These are phyloP conservation scores for Kwoniella bestiolae DNA, from an alignment of 768 basidiomycete species.

Conservation along the genomic window DNA sequence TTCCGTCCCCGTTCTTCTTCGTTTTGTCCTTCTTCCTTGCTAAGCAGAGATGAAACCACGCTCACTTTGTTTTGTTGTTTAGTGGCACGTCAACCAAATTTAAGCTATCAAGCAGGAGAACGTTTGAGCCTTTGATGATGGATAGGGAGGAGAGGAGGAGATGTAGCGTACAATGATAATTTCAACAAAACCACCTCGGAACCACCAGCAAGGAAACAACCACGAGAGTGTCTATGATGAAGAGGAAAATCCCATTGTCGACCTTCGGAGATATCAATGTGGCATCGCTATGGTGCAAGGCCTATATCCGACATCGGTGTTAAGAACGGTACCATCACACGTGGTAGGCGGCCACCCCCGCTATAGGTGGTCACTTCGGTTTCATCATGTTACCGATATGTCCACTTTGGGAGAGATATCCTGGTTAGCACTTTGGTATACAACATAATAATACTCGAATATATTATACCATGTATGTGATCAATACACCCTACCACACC, in stretches of 20 bases:
- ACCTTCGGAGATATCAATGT: conserved; percentile 7
- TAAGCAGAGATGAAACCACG: not conserved
- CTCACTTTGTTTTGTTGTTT: conserved; percentile 20
- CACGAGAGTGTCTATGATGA: conserved; percentile 5
- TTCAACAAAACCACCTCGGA: no score
- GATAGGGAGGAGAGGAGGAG: conserved; percentile 1
- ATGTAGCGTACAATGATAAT: conserved; percentile 1
- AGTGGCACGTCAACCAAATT: conserved; percentile 35
- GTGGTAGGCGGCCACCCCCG: not conserved
- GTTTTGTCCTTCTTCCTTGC: not conserved
- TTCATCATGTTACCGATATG: conserved; percentile 1
- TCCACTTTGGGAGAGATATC: no score
- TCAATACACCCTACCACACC: no score
- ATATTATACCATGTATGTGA: no score
- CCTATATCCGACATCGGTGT: conserved; percentile 16
- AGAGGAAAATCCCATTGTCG: not conserved
- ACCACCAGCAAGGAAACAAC: no score
- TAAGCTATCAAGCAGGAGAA: conserved; percentile 39
- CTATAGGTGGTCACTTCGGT: not conserved
- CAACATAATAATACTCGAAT: no score
- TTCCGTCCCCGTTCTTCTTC: not conserved
- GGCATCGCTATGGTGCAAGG: not conserved
- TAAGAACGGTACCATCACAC: not conserved
- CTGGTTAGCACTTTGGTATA: no score
- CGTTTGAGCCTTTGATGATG: conserved; percentile 26